phyloP scores from a whole-genome alignment of 768 basidiomycete species.

The Rhodosporidiobolus sp. region DNA sequence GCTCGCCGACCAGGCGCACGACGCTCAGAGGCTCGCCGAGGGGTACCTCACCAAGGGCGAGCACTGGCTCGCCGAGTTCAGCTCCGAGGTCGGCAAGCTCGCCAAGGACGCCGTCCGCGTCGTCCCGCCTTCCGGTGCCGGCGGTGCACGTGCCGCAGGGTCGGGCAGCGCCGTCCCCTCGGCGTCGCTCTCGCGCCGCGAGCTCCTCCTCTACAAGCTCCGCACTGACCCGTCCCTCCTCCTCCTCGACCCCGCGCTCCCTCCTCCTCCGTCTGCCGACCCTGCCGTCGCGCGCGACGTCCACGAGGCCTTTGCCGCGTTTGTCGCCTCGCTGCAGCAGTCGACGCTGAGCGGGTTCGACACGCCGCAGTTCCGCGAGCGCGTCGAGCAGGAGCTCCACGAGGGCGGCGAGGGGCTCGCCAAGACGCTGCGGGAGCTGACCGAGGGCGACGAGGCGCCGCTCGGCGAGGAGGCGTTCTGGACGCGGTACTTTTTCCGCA shows the following conservation, averaged over 20 bases:
- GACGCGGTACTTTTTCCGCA: slow-evolving; percentile 83
- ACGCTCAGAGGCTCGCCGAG: slow-evolving; percentile 51
- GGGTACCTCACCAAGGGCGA: slow-evolving; percentile 51
- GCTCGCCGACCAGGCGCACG: slow-evolving; percentile 44
- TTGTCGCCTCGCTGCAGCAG: slow-evolving; percentile 48
- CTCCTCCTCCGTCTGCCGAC: slow-evolving; percentile 17
- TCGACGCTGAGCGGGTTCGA: background rate
- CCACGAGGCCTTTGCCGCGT: slow-evolving; percentile 32
- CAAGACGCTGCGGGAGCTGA: background rate
- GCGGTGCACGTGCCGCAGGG: slow-evolving; percentile 14
- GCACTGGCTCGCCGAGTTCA: slow-evolving; percentile 42
- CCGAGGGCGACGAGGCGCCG: slow-evolving; percentile 13
- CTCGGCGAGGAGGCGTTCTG: slow-evolving; percentile 61
- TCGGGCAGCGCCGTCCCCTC: background rate
- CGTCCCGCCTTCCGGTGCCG: slow-evolving; percentile 49
- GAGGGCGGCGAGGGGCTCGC: slow-evolving; percentile 51
- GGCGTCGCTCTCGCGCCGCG: slow-evolving; percentile 45
- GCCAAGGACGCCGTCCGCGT: slow-evolving; percentile 52
- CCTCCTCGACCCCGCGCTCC: slow-evolving; percentile 48
- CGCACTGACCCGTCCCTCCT: slow-evolving; percentile 49
- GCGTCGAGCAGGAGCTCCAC: slow-evolving; percentile 56
- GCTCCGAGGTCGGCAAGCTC: slow-evolving; percentile 49
- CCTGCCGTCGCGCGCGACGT: slow-evolving; percentile 6
- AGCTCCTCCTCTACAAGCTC: slow-evolving; percentile 49
- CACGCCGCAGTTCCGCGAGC: slow-evolving; percentile 48